Percentiles rank a stretch among this genome's conserved stretches.
Conservation (phyloP, 768 basidiomycete genomes). For the Mycena vitilis region DNA sequence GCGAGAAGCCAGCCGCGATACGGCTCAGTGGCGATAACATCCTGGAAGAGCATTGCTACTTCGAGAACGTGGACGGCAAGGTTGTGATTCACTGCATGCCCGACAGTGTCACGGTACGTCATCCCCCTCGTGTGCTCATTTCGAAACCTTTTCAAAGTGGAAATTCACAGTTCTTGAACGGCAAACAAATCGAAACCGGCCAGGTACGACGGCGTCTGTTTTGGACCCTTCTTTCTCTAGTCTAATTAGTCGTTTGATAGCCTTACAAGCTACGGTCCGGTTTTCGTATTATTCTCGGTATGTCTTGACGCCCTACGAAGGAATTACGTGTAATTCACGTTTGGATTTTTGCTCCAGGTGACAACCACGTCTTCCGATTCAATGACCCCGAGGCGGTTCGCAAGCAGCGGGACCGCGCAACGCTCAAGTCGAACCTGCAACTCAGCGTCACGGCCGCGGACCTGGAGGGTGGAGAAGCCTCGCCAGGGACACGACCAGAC, state of each 20-base stretch:
- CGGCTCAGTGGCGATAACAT: conserved; percentile 94
- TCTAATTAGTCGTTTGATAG: conserved; percentile 47
- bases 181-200: conserved; percentile 82
- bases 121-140: conserved; percentile 18
- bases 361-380: conserved; percentile 97
- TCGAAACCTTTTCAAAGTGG: conserved; percentile 31
- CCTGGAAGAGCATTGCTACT: conserved; percentile 90
- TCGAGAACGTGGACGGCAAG: conserved; percentile 87
- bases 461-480: conserved; percentile 60
- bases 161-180: conserved; percentile 84
- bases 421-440: conserved; percentile 75
- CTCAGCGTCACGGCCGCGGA: conserved; percentile 75
- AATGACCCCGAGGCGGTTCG: conserved; percentile 96
- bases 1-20: conserved; percentile 85
- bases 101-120: conserved; percentile 84
- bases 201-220: conserved; percentile 62
- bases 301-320: conserved; percentile 38
- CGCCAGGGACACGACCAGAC: conserved; percentile 78
- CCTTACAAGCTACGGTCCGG: conserved; percentile 91
- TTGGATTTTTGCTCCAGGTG: conserved; percentile 62
- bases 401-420: conserved; percentile 87
- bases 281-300: conserved; percentile 95
- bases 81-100: conserved; percentile 85
- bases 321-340: conserved; percentile 31
- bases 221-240: conserved; percentile 26